These are phyloP conservation scores for Lentinula raphanica DNA, from an alignment of 768 basidiomycete species.

Conservation along the genomic window DNA sequence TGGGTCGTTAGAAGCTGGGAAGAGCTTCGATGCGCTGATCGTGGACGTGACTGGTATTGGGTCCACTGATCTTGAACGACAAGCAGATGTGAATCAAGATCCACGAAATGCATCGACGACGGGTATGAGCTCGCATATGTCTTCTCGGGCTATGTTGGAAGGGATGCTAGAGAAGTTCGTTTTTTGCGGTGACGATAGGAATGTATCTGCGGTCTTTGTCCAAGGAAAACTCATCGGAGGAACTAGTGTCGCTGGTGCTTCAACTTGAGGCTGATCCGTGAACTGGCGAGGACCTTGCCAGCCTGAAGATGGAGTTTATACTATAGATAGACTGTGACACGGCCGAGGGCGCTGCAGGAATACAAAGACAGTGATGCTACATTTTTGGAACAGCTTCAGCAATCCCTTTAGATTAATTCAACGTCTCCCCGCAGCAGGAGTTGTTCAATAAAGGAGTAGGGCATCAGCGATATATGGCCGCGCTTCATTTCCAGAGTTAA, in stretches of 20 bases:
- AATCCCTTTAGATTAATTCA: conserved; percentile 61
- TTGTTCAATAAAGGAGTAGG: conserved; percentile 72
- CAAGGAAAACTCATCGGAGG: conserved; percentile 80
- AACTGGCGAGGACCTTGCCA: too few species aligned
- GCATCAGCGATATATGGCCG: conserved; percentile 76
- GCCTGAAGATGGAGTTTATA: not conserved
- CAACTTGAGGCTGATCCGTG: too few species aligned
- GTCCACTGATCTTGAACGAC: conserved; percentile 20
- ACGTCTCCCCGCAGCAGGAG: conserved; percentile 68
- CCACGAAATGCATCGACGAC: conserved; percentile 47
- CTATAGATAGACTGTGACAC: not conserved
- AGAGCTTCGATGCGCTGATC: conserved; percentile 86
- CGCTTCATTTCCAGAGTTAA: conserved; percentile 68
- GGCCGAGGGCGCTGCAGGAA: not conserved
- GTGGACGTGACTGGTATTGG: conserved; percentile 52
- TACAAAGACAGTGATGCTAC: not conserved
- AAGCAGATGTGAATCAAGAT: conserved; percentile 34
- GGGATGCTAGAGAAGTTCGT: conserved; percentile 76
- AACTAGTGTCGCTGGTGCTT: not conserved
- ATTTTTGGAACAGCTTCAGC: not conserved
- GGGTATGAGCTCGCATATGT: conserved; percentile 23
- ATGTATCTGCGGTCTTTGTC: conserved; percentile 78
- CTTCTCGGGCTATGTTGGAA: conserved; percentile 37
- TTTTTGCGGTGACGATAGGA: conserved; percentile 83
- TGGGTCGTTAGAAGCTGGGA: conserved; percentile 76